phyloP scores from a whole-genome alignment of 2,329 filamentous ascomycete genomes.

The Epichloe festucae region DNA sequence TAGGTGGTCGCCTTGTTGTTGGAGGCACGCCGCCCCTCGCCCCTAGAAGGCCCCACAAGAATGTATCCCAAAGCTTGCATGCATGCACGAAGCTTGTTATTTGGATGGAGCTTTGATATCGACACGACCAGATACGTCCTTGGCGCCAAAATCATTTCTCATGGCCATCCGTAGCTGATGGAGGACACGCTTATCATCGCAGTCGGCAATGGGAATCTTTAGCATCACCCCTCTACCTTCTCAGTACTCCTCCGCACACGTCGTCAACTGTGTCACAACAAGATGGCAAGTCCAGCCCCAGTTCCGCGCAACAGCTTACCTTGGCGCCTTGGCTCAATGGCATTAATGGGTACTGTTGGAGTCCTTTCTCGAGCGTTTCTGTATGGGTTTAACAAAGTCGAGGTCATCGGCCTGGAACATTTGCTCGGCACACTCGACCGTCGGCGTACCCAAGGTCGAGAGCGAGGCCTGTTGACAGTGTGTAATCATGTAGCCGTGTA shows the following conservation, averaged over 20 bases:
- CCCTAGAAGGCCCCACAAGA: background rate
- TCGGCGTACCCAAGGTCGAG: conserved; percentile 49
- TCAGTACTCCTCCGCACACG: background rate
- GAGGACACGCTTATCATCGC: background rate
- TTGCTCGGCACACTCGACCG: conserved; percentile 68
- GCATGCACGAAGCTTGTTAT: too few species aligned
- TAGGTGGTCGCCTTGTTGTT: too few species aligned
- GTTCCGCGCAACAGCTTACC: conserved; percentile 41
- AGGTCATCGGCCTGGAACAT: conserved; percentile 61
- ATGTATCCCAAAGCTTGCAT: background rate
- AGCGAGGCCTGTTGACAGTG: conserved; percentile 69
- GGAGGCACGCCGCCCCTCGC: too few species aligned
- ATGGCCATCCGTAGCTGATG: background rate
- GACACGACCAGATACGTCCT: background rate
- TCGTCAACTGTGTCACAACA: background rate
- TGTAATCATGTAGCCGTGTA: conserved; percentile 31
- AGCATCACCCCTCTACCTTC: background rate
- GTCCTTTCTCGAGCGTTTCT: conserved; percentile 62
- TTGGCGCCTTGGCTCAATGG: conserved; percentile 62
- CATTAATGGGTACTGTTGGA: conserved; percentile 62
- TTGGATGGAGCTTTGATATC: background rate
- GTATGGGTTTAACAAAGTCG: conserved; percentile 58
- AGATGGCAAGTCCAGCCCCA: conserved; percentile 13
- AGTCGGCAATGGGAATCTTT: conserved; percentile 1
- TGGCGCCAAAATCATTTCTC: background rate